Base-by-base conservation (phyloP, 108 stramenopile genomes). In the Cyclostephanos invisitatus region DNA sequence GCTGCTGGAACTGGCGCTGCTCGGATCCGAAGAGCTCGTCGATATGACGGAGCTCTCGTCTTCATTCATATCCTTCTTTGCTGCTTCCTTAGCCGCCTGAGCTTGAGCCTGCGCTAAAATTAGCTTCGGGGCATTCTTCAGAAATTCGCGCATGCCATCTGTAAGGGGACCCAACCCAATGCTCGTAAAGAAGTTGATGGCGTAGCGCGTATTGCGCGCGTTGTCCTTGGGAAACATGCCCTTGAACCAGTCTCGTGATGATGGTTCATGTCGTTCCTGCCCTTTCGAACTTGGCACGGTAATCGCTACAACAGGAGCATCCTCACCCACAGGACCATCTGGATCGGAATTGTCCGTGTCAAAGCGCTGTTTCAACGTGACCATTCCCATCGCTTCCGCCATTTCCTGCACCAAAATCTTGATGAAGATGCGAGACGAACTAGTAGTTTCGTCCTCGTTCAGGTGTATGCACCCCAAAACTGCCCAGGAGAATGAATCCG, bases 81-180 rank as follows among this genome's bases (percentile, higher is more conserved):
- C 68, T 22, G 69, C 77, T 29, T 70, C 69, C 64, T 86, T 86
- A 15, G 86, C 89, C 6, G 89, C 86, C 37, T 79, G 77, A 35
- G 83, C 87, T 67, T 83, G 84, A 25, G 90, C 91, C 77, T 94
- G 87, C 27, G 81, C 82, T 70, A 90, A 57, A 64, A 96, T 91
- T 7, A 93, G 77, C 70, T 92, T 94, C 18, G 96, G 97, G 22
- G 95, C 93, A 74, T 92, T 88, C 85, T 96, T 96, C 55, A 98
- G 83, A 79, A 92, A 96, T 60, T 92, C 89, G 25, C 99, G 87
- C 65, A 98, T 85, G 9, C 86, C 97, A 77, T 99, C 99, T 14
- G 99, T 99, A 42, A 99, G 86, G 8, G 96, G 96, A 12, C 99
- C 99, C 14, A 99, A 83, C 12, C 99, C 99, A 70, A 98, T 98